These are phyloP conservation scores for Colletotrichum lindemuthianum DNA, from an alignment of 2,329 filamentous ascomycete species.

Conservation along the genomic window DNA sequence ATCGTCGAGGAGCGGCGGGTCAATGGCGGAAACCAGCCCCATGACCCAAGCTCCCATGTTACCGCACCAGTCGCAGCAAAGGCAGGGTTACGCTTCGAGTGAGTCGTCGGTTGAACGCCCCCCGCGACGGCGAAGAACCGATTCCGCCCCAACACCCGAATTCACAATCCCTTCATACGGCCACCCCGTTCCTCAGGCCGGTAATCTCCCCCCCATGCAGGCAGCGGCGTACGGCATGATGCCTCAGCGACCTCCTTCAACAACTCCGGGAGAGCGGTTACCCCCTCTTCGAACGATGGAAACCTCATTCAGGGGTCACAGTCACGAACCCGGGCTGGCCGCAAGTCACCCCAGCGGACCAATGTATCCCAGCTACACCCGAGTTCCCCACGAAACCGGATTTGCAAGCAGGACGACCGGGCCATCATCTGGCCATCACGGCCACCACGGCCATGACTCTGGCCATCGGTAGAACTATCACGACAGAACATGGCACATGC, in stretches of 20 bases:
- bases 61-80: constrained; percentile 39
- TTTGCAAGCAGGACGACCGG: constrained; percentile 31
- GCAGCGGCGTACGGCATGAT: constrained; percentile 49
- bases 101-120: constrained; percentile 58
- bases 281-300: constrained; percentile 61
- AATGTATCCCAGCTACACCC: constrained; percentile 32
- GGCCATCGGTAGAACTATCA: constrained; percentile 21
- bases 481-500: constrained; percentile 20
- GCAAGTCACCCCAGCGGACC: constrained; percentile 21
- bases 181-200: constrained; percentile 46
- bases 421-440: constrained; percentile 19
- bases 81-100: constrained; percentile 48
- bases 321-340: constrained; percentile 2
- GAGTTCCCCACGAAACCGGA: constrained; percentile 36
- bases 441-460: constrained; percentile 23
- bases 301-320: constrained; percentile 37
- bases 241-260: constrained; percentile 49
- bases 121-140: constrained; percentile 57
- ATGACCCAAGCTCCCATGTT: constrained; percentile 42
- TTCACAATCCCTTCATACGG: constrained; percentile 52
- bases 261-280: constrained; percentile 54
- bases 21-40: constrained; percentile 52
- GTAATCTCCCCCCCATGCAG: constrained; percentile 54
- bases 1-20: constrained; percentile 47
- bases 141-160: constrained; percentile 53